These are phyloP conservation scores for Pseudopyrenochaeta lycopersici DNA, from an alignment of 2,329 filamentous ascomycete genomes.

Conservation along the genomic window DNA sequence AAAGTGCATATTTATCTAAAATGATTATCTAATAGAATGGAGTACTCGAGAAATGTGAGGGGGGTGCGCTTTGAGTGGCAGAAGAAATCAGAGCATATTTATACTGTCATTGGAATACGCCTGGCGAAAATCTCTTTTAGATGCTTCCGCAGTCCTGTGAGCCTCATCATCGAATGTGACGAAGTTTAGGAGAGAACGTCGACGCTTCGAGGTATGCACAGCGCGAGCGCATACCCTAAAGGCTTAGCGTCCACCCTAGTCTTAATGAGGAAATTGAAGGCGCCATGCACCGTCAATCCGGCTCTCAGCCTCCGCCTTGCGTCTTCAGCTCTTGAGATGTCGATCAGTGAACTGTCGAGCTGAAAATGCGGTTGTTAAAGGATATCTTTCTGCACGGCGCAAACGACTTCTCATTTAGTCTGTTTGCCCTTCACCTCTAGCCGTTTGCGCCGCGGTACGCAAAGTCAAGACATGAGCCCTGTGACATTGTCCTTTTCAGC, in stretches of 20 bases:
- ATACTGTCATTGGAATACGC: conserved; percentile 4
- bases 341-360: background rate
- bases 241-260: conserved; percentile 5
- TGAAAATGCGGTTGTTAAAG: background rate
- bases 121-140: background rate
- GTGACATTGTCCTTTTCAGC: no score
- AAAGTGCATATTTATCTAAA: conserved; percentile 3
- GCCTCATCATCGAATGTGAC: conserved; percentile 2
- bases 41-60: conserved; percentile 2
- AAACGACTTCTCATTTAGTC: background rate
- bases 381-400: background rate
- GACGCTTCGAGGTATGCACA: conserved; percentile 1
- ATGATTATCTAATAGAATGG: conserved; percentile 2
- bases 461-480: conserved; percentile 1
- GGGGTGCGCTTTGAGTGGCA: conserved; percentile 2
- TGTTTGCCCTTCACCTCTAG: conserved; percentile 3
- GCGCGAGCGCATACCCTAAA: conserved; percentile 1
- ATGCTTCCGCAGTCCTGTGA: background rate
- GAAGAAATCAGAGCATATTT: conserved; percentile 3
- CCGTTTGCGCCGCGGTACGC: background rate
- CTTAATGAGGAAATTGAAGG: background rate
- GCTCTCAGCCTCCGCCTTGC: conserved; percentile 2
- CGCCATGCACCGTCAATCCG: conserved; percentile 1
- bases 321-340: conserved; percentile 2
- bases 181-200: conserved; percentile 3